phyloP scores from a whole-genome alignment of 1,284 basidiomycete species.

The Cryptococcus sp. region DNA sequence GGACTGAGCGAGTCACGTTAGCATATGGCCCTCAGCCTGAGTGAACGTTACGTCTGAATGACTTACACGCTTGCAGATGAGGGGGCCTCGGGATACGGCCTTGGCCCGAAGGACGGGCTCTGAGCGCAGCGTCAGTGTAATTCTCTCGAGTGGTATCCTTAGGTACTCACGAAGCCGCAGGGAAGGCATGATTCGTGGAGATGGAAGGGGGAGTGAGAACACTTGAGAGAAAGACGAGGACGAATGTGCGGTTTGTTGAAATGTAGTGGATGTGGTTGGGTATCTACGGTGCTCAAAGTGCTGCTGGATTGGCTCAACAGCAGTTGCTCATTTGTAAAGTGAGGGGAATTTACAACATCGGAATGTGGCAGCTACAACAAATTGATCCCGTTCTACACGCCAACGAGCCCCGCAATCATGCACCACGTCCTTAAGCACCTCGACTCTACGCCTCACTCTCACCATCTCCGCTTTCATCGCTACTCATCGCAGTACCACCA shows the following conservation, averaged over 20 bases:
- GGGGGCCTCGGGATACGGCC: constrained; percentile 16
- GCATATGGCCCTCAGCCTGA: not conserved
- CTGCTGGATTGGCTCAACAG: constrained; percentile 3
- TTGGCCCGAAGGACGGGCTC: constrained; percentile 38
- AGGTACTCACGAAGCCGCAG: constrained; percentile 31
- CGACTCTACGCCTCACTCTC: no score
- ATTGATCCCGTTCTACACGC: constrained; percentile 25
- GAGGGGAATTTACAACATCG: no score
- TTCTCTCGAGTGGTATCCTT: not conserved
- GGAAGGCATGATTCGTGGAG: constrained; percentile 32
- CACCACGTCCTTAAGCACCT: no score
- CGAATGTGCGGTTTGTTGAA: no score
- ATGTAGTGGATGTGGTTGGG: no score
- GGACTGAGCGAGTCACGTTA: constrained; percentile 28
- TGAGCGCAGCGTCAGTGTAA: constrained; percentile 12
- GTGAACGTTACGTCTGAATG: no score
- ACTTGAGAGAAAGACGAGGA: not conserved
- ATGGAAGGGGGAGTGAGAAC: not conserved
- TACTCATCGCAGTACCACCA: no score
- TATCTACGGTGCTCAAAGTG: not conserved
- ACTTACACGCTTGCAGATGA: constrained; percentile 16
- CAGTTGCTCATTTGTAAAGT: not conserved
- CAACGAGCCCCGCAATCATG: no score
- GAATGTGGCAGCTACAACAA: not conserved
- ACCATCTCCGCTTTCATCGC: no score